Evolutionary conservation across 2,329 filamentous ascomycete genomes (phyloP).

Genomic region (Ophiostoma triangulosporum): DNA sequence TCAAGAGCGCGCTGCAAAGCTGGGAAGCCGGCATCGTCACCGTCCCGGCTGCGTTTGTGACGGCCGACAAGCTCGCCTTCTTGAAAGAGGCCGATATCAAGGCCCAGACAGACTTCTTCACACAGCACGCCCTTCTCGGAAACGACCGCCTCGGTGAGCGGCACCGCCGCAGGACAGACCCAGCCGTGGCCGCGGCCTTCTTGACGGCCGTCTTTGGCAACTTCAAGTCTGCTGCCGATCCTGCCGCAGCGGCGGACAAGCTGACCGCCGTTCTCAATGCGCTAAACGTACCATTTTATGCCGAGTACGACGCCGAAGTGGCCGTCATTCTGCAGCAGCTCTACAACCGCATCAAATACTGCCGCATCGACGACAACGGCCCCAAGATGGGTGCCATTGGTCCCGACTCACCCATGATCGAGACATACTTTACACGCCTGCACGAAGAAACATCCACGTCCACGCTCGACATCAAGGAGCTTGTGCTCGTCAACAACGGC

Average conservation of each 20-base stretch:
- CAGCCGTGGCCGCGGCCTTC: conserved; percentile 55
- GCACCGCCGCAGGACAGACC: conserved; percentile 58
- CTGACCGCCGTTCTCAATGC: conserved; percentile 59
- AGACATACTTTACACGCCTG: conserved; percentile 87
- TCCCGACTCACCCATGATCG: conserved; percentile 66
- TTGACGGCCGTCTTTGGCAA: conserved; percentile 52
- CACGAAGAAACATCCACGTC: conserved; percentile 42
- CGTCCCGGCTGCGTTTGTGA: conserved; percentile 32
- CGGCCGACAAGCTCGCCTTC: conserved; percentile 29
- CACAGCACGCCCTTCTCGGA: conserved; percentile 55
- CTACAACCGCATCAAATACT: conserved; percentile 89
- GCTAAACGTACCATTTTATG: conserved; percentile 77
- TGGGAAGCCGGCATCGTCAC: conserved; percentile 53
- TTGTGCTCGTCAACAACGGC: conserved; percentile 86
- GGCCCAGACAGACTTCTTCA: conserved; percentile 47
- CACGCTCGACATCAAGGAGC: conserved; percentile 27
- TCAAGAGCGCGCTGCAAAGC: conserved; percentile 51
- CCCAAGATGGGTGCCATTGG: conserved; percentile 75
- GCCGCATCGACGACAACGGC: conserved; percentile 81
- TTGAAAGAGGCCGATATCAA: conserved; percentile 32
- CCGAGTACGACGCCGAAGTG: conserved; percentile 78
- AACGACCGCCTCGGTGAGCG: conserved; percentile 67
- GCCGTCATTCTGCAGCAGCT: conserved; percentile 78
- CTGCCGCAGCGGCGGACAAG: conserved; percentile 33
- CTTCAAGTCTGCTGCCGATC: conserved; percentile 37